Evolutionary conservation across 106 monocot species (phyloP).

Genomic region (Dactylorhiza incarnata): DNA sequence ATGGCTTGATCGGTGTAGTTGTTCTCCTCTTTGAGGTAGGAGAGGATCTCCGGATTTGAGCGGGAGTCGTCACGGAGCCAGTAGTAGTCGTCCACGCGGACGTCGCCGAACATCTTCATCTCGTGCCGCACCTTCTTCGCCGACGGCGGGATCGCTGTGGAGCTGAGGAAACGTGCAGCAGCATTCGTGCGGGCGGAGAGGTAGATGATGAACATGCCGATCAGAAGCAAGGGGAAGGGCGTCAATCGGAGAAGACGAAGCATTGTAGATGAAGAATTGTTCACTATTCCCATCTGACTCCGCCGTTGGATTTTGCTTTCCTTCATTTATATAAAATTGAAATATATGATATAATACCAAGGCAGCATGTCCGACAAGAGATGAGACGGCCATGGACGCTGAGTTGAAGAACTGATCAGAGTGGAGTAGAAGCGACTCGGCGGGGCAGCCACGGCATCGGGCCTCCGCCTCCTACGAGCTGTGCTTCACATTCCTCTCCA

Average conservation of each 20-base stretch:
- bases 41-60: constrained; percentile 50
- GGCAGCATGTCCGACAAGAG: no score
- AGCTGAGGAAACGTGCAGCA: background rate
- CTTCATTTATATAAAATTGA: no score
- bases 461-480: constrained; percentile 12
- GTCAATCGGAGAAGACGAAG: background rate
- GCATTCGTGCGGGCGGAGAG: background rate
- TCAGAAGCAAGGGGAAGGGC: background rate
- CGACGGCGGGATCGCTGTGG: constrained; percentile 37
- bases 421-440: no score
- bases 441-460: no score
- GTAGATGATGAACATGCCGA: background rate
- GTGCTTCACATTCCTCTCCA: constrained; percentile 11
- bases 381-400: no score
- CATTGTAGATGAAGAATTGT: no score
- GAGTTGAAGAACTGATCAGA: no score
- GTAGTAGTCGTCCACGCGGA: constrained; percentile 85
- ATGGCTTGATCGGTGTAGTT: constrained; percentile 56
- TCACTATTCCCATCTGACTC: no score
- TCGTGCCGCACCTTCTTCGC: constrained; percentile 80
- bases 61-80: constrained; percentile 97
- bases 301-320: no score
- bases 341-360: no score
- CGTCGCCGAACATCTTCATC: constrained; percentile 87
- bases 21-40: constrained; percentile 73